These are phyloP conservation scores for Penicillium sp. DNA, from an alignment of 2,329 filamentous ascomycete species.

Conservation along the genomic window DNA sequence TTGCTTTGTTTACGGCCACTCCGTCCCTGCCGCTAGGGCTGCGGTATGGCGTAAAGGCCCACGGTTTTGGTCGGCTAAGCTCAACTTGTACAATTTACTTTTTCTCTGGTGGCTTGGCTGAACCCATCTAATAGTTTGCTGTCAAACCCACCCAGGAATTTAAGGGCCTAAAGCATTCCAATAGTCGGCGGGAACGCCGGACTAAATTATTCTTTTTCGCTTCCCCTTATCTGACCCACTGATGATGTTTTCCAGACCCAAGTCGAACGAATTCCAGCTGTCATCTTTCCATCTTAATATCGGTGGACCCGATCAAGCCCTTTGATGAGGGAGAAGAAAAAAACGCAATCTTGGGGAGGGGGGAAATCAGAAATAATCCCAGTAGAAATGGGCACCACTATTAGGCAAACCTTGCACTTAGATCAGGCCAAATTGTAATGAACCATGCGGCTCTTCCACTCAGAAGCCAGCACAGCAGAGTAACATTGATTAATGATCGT, in stretches of 20 bases:
- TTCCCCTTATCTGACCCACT: not conserved
- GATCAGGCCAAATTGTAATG: conserved; percentile 1
- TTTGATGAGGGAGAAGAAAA: not conserved
- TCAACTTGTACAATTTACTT: not conserved
- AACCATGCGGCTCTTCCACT: conserved; percentile 3
- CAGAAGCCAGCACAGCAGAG: not conserved
- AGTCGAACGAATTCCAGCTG: not conserved
- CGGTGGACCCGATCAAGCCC: not conserved
- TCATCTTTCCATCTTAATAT: not conserved
- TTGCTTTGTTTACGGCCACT: conserved; percentile 10
- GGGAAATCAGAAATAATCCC: not conserved
- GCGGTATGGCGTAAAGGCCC: not conserved
- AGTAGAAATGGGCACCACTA: no score
- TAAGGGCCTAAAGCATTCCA: not conserved
- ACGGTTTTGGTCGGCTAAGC: not conserved
- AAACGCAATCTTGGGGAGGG: no score
- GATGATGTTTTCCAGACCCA: conserved; percentile 4
- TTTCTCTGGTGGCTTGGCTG: not conserved
- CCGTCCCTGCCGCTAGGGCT: conserved; percentile 15
- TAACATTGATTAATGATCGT: not conserved
- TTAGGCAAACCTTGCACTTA: no score
- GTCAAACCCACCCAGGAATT: not conserved
- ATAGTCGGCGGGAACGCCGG: not conserved
- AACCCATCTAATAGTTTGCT: not conserved
- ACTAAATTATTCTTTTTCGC: not conserved